Conservation (phyloP, 331 rosid genomes). For the Rhamnella rubrinervis region DNA sequence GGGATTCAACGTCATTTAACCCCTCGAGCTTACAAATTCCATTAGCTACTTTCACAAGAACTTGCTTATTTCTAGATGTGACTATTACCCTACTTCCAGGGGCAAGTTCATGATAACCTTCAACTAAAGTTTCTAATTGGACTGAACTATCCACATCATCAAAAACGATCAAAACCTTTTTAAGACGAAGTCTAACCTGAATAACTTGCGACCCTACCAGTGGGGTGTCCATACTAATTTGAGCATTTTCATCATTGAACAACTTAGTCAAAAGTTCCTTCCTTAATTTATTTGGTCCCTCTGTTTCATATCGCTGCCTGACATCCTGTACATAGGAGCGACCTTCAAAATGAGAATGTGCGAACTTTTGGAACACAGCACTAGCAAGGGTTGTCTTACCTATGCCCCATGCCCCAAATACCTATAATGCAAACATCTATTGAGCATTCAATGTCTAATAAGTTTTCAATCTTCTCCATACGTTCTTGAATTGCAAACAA, state of each 20-base stretch:
- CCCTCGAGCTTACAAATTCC: neutral
- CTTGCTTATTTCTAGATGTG: neutral
- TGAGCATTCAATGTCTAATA: neutral
- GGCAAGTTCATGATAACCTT: neutral
- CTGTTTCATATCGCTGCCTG: neutral
- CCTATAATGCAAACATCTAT: neutral
- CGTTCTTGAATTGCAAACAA: conserved; percentile 2
- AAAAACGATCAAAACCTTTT: neutral
- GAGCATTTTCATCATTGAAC: neutral
- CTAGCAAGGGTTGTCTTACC: neutral
- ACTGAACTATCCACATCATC: neutral
- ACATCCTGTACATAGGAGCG: neutral
- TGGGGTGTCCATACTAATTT: neutral
- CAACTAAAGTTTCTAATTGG: neutral
- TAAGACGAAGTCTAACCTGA: neutral
- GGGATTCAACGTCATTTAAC: neutral
- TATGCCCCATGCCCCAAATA: neutral
- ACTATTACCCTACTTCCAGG: neutral
- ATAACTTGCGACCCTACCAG: neutral
- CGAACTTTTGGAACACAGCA: neutral
- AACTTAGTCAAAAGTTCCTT: neutral
- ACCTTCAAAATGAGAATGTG: neutral
- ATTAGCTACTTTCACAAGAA: neutral
- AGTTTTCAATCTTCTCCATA: neutral
- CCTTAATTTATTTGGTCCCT: too few relatives aligned